phyloP scores from a whole-genome alignment of 108 stramenopile species.

The Pinguiococcus pyrenoidosus region DNA sequence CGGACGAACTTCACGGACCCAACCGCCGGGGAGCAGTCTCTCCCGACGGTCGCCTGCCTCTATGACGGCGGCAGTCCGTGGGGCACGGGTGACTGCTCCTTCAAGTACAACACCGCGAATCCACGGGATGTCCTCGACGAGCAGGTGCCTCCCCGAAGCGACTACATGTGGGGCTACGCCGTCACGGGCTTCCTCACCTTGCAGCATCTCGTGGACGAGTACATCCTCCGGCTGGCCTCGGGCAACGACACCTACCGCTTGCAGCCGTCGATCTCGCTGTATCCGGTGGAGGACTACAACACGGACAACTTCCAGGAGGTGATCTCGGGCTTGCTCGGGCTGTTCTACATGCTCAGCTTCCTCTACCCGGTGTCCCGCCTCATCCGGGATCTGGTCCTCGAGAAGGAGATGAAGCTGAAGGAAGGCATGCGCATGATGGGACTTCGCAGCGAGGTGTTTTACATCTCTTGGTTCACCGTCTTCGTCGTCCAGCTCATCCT shows the following conservation, averaged over 20 bases:
- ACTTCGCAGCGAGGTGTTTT: conserved; percentile 9
- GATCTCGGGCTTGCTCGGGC: conserved; percentile 29
- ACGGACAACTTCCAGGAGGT: conserved; percentile 35
- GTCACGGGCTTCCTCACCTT: conserved; percentile 29
- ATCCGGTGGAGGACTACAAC: conserved; percentile 24
- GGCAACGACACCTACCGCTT: not conserved
- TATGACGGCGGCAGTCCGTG: not conserved
- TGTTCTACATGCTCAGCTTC: conserved; percentile 47
- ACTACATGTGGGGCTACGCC: conserved; percentile 29
- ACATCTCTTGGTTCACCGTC: conserved; percentile 16
- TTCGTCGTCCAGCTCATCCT: conserved; percentile 13
- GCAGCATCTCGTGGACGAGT: conserved; percentile 28
- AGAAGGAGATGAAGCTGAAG: conserved; percentile 31
- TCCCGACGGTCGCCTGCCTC: not conserved
- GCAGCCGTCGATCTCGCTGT: conserved; percentile 23
- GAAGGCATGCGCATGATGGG: conserved; percentile 45
- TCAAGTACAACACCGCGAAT: conserved; percentile 1
- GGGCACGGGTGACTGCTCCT: not conserved
- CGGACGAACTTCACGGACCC: conserved; percentile 33
- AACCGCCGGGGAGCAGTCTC: not conserved
- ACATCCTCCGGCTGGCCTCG: conserved; percentile 10
- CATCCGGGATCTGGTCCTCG: conserved; percentile 25
- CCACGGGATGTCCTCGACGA: not conserved
- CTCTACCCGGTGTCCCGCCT: conserved; percentile 42
- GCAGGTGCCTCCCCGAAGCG: conserved; percentile 8